Evolutionary conservation across 495 filamentous ascomycete genomes (phyloP), one percentile per base, ranked within the genome.

Genomic region (Tuber borchii): DNA sequence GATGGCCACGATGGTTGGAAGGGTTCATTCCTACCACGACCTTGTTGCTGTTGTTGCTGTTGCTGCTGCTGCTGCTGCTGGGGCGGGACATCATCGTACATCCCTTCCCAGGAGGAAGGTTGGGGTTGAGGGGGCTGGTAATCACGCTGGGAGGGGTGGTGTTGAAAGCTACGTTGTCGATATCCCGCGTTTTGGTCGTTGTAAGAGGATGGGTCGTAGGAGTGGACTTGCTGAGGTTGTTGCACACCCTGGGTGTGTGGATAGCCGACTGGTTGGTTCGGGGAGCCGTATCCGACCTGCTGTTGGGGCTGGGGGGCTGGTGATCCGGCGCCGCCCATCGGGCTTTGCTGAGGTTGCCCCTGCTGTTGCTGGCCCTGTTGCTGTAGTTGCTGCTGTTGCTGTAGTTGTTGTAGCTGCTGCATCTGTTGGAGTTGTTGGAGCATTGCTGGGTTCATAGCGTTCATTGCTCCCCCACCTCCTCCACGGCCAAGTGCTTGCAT

Each of bases 1-100:
- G 73, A 74, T 16, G 73, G 61, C 65, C 73, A 75, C 75, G 79
- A 74, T 68, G 74, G 79, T 69, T 74, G 76, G 75, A 81, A 75
- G 61, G 78, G 43, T 77, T 76, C 80, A 79, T 82, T 82, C 80
- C 81, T 75, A 80, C 76, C 78, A 73, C 70, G 48, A 61, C 74
- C 77, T 71, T 81, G 75, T 40, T 40, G 75, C 70, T 75, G 72
- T 14, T 71, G 61, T 10, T 74, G 73, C 14, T 71, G 56, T 17
- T 74, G 73, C 37, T 81, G 79, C 51, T 75, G 76, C 72, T 88
- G 86, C 70, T 90, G 88, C n/a, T 88, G 87, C 73, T 89, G 88
- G 22, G 88, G 93, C 37, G 96, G 96, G 1, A 97, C 93, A 83
- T 97, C 95, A 83, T 99, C 95, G 84, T 99, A 99, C 95, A 99